These are phyloP conservation scores for Penicillium steckii DNA, from an alignment of 495 filamentous ascomycete species.

Conservation along the genomic window DNA sequence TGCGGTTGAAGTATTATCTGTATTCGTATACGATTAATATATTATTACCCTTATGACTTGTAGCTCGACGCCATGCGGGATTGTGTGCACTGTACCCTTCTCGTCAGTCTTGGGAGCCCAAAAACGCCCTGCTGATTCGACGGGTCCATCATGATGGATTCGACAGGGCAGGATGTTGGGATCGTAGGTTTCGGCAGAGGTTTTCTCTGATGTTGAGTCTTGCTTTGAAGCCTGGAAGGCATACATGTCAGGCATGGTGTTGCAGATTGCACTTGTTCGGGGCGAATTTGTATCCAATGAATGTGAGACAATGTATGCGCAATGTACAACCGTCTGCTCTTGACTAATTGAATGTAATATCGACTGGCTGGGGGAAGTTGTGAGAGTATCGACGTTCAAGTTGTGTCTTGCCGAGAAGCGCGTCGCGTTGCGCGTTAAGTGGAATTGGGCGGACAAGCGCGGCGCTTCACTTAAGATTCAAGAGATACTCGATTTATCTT, in stretches of 20 bases:
- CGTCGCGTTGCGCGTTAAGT: constrained; percentile 43
- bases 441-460: constrained; percentile 14
- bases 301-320: not conserved
- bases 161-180: constrained; percentile 84
- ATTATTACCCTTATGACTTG: not conserved
- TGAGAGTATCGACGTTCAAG: not conserved
- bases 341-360: not conserved
- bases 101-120: constrained; percentile 60
- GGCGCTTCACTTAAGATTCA: too few species aligned
- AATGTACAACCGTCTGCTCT: not conserved
- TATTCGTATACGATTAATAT: not conserved
- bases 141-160: constrained; percentile 74
- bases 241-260: constrained; percentile 37
- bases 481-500: not conserved
- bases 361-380: not conserved
- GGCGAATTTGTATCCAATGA: not conserved
- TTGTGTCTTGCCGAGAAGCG: constrained; percentile 21
- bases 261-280: not conserved
- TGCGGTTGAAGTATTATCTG: constrained; percentile 53
- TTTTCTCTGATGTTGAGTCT: constrained; percentile 14
- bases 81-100: constrained; percentile 33
- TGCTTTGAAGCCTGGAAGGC: constrained; percentile 34
- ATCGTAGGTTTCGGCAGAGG: constrained; percentile 36
- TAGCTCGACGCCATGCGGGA: too few species aligned
- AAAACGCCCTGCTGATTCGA: constrained; percentile 63